Evolutionary conservation across 108 stramenopile species (phyloP).

Genomic region (Pseudonitzschia multiseries): DNA sequence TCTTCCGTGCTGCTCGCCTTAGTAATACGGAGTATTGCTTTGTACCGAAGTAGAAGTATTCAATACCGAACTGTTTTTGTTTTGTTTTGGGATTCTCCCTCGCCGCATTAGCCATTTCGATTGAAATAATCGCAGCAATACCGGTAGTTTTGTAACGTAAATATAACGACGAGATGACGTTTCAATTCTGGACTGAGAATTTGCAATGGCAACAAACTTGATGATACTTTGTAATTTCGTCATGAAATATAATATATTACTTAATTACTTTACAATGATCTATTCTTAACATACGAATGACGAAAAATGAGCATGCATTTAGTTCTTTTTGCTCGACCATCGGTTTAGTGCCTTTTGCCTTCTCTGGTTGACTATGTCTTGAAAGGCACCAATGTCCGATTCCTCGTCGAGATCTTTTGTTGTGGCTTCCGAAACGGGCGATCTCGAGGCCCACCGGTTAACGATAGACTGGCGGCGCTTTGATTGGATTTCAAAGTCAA

Average conservation of each 20-base stretch:
- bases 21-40: too few species aligned
- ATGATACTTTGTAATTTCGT: too few species aligned
- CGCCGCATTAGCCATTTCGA: too few species aligned
- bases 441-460: slow-evolving; percentile 32
- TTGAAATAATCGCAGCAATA: too few species aligned
- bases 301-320: background rate
- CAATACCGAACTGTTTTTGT: too few species aligned
- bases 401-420: slow-evolving; percentile 21
- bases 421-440: slow-evolving; percentile 7
- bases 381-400: slow-evolving; percentile 23
- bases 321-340: slow-evolving; percentile 29
- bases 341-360: slow-evolving; percentile 33
- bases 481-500: slow-evolving; percentile 20
- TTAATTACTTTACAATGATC: background rate
- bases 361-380: slow-evolving; percentile 18
- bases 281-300: background rate
- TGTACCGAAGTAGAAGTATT: too few species aligned
- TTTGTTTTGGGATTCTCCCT: too few species aligned
- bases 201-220: too few species aligned
- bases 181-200: too few species aligned
- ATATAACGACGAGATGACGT: too few species aligned
- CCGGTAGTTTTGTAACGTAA: too few species aligned
- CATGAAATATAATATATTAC: background rate
- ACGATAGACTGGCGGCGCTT: slow-evolving; percentile 26
- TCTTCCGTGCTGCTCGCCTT: too few species aligned